Base-by-base conservation (phyloP, 148 eudicot species). In the Arbutus unedo region DNA sequence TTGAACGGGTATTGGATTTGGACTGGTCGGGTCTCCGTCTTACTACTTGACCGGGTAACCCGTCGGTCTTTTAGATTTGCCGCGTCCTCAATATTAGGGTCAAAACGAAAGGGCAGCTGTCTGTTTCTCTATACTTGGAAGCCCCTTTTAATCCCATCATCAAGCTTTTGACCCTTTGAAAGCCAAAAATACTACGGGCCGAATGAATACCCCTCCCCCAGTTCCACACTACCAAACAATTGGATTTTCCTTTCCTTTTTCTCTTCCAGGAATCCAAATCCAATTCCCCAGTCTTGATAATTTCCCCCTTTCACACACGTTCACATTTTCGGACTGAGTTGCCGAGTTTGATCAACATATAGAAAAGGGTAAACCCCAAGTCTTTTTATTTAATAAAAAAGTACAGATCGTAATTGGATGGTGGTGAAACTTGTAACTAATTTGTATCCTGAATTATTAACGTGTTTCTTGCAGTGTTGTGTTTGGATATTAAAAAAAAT, bases 1-100 rank as follows among this genome's bases (percentile, higher is more conserved):
- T 72, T 72, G 76, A 72, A 18, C 49, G 51, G 51, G 76, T 72
- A 47, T 44, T 72, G 76, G 76, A 50, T 72, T 72, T 72, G 76
- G 49, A 72, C 49, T 50, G 8, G 48, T 43, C 44, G 50, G 51
- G 76, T 72, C 76, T 72, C 51, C 51, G 10, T 72, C 48, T 44
- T 44, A 44, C 18, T 18, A 19, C 21, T 72, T 72, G 76, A 72
- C 76, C 11, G 10, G 51, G 23, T 18, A 19, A 57, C 2, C 54
- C 25, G 45, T 67, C 21, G 50, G 50, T 44, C 50, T 5, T 8
- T 73, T 3, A 19, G 76, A 45, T 73, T 73, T 31, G 76, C 77
- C 55, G 55, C 77, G 41, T 74, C 77, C 38, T 48, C 23, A 48
- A 0, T 4, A 31, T 6, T 18, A 43, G 11, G 74, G 74, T 71